Conservation (phyloP, 2,329 filamentous ascomycete genomes). For the Cladophialophora chaetospira region DNA sequence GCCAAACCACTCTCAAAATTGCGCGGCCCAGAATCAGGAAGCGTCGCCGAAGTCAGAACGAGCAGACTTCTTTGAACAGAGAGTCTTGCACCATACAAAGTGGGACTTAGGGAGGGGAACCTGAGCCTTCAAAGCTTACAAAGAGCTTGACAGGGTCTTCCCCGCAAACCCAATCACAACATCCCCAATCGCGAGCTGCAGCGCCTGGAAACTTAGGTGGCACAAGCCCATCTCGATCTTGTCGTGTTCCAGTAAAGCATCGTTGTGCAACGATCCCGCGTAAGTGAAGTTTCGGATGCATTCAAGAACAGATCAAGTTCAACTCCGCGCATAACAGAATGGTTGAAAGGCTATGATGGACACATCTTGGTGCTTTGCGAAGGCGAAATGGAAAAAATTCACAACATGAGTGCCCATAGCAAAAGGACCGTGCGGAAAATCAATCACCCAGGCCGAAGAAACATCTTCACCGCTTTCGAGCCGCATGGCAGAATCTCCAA, state of each 20-base stretch:
- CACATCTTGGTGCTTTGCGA: no score
- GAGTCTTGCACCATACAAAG: no score
- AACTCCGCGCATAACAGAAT: no score
- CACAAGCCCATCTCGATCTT: not conserved
- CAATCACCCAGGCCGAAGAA: not conserved
- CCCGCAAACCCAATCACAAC: slow-evolving; percentile 2
- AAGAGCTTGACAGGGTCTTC: not conserved
- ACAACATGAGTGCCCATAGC: no score
- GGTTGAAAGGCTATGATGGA: no score
- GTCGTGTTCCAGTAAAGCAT: not conserved
- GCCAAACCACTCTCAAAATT: not conserved
- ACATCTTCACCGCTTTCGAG: slow-evolving; percentile 16
- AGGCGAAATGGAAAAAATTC: no score
- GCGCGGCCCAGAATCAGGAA: not conserved
- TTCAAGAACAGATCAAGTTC: no score
- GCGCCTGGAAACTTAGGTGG: no score
- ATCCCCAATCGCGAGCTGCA: not conserved
- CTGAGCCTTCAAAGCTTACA: not conserved
- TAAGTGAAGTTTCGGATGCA: no score
- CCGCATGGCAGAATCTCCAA: slow-evolving; percentile 19
- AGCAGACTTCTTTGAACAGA: no score
- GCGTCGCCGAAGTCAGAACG: not conserved
- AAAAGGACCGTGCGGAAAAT: not conserved
- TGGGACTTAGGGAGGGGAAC: no score
- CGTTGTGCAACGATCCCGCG: not conserved